Percentiles rank a stretch among this genome's conserved stretches.
Conservation (phyloP, 2,329 filamentous ascomycete genomes). For the Cladosporium sp. region DNA sequence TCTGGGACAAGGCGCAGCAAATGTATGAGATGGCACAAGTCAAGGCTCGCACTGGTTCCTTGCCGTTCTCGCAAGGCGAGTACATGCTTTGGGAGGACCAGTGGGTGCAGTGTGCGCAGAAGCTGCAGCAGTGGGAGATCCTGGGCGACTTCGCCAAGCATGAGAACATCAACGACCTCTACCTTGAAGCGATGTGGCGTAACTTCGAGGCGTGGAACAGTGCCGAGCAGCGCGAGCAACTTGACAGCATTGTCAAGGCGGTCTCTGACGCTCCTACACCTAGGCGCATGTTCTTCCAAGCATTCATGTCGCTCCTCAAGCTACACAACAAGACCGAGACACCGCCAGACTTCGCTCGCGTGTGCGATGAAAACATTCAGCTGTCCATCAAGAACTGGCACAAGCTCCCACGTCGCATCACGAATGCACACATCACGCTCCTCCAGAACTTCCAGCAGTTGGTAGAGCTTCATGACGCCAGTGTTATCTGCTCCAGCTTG, state of each 20-base stretch:
- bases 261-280: constrained; percentile 97
- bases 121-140: constrained; percentile 98
- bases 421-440: constrained; percentile 91
- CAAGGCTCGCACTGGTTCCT: constrained; percentile 92
- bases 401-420: constrained; percentile 90
- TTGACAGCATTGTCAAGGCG: constrained; percentile 92
- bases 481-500: constrained; percentile 90
- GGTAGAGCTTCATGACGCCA: constrained; percentile 95
- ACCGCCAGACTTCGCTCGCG: constrained; percentile 77
- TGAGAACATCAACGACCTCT: constrained; percentile 95
- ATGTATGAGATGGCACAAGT: constrained; percentile 97
- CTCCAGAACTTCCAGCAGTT: constrained; percentile 97
- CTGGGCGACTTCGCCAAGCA: constrained; percentile 97
- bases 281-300: constrained; percentile 92
- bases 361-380: constrained; percentile 96
- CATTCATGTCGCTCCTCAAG: constrained; percentile 95
- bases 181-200: constrained; percentile 93
- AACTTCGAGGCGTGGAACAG: constrained; percentile 94
- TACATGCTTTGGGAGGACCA: constrained; percentile 99
- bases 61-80: constrained; percentile 93
- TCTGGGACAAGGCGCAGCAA: constrained; percentile 98
- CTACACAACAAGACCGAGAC: constrained; percentile 86
- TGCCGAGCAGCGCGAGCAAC: constrained; percentile 79
- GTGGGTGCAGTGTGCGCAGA: constrained; percentile 96
- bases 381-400: constrained; percentile 98